Evolutionary conservation across 1,284 basidiomycete species (phyloP).

Genomic region (Entoloma clypeatum): DNA sequence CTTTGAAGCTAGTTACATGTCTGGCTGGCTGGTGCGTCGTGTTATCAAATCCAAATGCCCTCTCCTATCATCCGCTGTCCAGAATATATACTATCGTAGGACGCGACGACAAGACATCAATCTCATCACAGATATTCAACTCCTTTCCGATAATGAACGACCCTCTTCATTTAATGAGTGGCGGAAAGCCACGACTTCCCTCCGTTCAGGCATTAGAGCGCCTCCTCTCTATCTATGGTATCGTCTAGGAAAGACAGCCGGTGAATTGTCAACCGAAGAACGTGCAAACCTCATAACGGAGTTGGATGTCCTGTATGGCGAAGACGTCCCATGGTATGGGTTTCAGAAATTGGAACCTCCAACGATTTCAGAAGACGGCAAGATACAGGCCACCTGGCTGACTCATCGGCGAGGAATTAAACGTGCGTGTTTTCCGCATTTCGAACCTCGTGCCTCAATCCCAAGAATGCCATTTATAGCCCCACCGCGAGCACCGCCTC

Average conservation of each 20-base stretch:
- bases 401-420: conserved; percentile 65
- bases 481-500: conserved; percentile 64
- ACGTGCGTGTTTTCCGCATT: conserved; percentile 36
- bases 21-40: conserved; percentile 50
- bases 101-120: conserved; percentile 76
- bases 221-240: conserved; percentile 72
- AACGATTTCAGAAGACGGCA: conserved; percentile 41
- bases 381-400: conserved; percentile 51
- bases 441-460: neutral
- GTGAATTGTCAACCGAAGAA: conserved; percentile 55
- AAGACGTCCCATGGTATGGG: conserved; percentile 78
- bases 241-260: conserved; percentile 57
- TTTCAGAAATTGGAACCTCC: conserved; percentile 69
- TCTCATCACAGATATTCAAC: conserved; percentile 57
- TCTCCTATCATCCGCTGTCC: conserved; percentile 4
- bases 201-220: conserved; percentile 51
- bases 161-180: conserved; percentile 49
- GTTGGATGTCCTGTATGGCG: conserved; percentile 82
- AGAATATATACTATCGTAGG: conserved; percentile 82
- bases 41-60: conserved; percentile 5
- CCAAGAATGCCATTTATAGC: conserved; percentile 34
- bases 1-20: conserved; percentile 52
- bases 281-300: conserved; percentile 74
- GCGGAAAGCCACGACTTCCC: conserved; percentile 53
- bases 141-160: conserved; percentile 49